Evolutionary conservation across 306 rosid species (phyloP), one percentile per base, ranked within the genome.

Genomic region (Corylus heterophylla): DNA sequence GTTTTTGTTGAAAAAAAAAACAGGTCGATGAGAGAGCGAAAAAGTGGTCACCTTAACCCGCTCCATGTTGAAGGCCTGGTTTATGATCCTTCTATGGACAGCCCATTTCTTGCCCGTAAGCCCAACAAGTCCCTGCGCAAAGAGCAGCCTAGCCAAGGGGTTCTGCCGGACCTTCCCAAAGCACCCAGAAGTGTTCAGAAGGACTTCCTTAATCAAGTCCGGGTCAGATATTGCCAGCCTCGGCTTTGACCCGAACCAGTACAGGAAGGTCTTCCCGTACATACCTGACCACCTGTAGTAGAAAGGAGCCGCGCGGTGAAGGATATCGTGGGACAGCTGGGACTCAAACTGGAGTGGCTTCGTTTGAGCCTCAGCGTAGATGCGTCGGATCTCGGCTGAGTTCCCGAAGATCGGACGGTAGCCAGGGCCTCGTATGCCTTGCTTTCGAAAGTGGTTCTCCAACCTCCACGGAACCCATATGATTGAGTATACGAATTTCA

Each of bases 241-340:
- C 17, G 98, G 91, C 1, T 50, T 81, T 8, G 89, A 62, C 85
- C 98, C 97, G 75, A 91, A 91, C 98, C 90, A 91, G 82, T 86
- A 84, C 2, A 93, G 48, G 70, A 90, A 87, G 17, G 76, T 86
- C 77, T 86, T 90, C 79, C 98, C 97, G 68, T 90, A 89, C 88
- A 77, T 54, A 69, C 63, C 11, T 17, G 90, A 86, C 95, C 98
- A 93, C 31, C 31, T 66, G 69, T 86, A 74, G 88, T 87, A 89
- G 54, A 85, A 89, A 16, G 98, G 95, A 69, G 74, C 55, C 73
- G 75, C 90, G 3, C 88, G 83, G 12, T 68, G 68, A n/a, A 84
- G 62, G 71, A 91, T 78, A 59, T 91, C 81, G 39, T 91, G 95
- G 42, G 35, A 31, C 35, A 22, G 25, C 25, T 22, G 25, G 25